Evolutionary conservation across 2,329 filamentous ascomycete genomes (phyloP), one percentile per base, ranked within the genome.

Genomic region (Penicillium sclerotiorum): DNA sequence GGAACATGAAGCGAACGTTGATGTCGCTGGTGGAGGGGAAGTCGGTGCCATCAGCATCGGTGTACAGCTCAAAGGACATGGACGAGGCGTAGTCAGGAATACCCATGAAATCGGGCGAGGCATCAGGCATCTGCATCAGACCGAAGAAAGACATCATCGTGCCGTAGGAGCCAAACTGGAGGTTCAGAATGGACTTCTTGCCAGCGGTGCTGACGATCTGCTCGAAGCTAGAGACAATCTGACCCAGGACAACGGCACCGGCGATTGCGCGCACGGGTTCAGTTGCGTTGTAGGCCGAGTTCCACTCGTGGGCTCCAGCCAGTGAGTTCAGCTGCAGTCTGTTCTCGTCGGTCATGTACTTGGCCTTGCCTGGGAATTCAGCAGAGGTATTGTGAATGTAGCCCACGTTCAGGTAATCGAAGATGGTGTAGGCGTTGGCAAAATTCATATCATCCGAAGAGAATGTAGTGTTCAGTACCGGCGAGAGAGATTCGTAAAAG

Each of bases 1-100:
- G 80, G 73, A 84, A 86, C 38, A 82, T 59, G 72, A 86, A 86
- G 27, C 83, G 77, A 11, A 86, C 80, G 49, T 75, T 76, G 32
- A 85, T 70, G 4, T 86, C 81, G 0, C 76, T 70, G 13, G 61
- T 53, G 3, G 67, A 58, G 2, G 78, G 78, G 60, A 80, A 78
- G 0, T 62, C 63, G 3, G 63, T 60, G 0, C 67, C 63, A 6
- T 63, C 60, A 4, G 63, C 63, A 53, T 82, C 78, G 33, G 82
- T 85, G 60, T 84, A 80, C 18, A 80, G 80, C 76, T 96, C 92
- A 67, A 95, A 92, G 5, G 79, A 79, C 82, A 95, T 90, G 56
- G 84, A 84, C 2, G 86, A 87, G 5, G 90, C 90, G 63, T 96
- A 96, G 73, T 91, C 86, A n/a, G 87, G 84, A 11, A 96, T 76